phyloP scores from a whole-genome alignment of 163 green algal species.

The Coccomyxa subellipsoidea region DNA sequence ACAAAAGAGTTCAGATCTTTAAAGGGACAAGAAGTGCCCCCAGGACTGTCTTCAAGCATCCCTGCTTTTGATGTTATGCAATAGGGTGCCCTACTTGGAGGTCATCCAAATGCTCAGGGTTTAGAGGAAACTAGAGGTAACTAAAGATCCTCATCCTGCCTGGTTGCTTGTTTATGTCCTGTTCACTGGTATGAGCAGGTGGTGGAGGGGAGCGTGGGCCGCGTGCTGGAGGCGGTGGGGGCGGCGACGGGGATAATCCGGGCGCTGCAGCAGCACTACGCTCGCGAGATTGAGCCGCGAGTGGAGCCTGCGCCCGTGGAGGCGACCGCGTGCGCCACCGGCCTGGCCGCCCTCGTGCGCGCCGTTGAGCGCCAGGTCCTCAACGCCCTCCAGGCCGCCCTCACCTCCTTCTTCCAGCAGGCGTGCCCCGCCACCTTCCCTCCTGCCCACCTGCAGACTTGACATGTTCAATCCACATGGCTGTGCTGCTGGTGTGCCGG shows the following conservation, averaged over 20 bases:
- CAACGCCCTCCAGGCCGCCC: constrained; percentile 35
- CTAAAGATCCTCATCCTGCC: no score
- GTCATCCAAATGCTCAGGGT: no score
- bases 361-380: constrained; percentile 51
- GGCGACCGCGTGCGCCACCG: constrained; percentile 37
- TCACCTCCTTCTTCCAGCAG: constrained; percentile 39
- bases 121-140: no score
- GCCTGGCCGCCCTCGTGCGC: constrained; percentile 46
- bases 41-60: no score
- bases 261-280: constrained; percentile 55
- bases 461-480: no score
- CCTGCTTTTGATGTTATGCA: no score
- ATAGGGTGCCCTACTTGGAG: no score
- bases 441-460: no score
- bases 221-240: constrained; percentile 47
- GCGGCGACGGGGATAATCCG: constrained; percentile 34
- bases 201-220: constrained; percentile 22
- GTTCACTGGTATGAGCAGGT: constrained; percentile 40
- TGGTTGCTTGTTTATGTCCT: no score
- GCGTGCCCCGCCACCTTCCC: neutral
- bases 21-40: no score
- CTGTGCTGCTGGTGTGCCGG: no score
- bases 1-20: no score
- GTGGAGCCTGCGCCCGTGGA: constrained; percentile 30
- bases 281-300: constrained; percentile 22